Base-by-base conservation (phyloP, 2,329 filamentous ascomycete genomes). In the Dactylellina drechsleri region DNA sequence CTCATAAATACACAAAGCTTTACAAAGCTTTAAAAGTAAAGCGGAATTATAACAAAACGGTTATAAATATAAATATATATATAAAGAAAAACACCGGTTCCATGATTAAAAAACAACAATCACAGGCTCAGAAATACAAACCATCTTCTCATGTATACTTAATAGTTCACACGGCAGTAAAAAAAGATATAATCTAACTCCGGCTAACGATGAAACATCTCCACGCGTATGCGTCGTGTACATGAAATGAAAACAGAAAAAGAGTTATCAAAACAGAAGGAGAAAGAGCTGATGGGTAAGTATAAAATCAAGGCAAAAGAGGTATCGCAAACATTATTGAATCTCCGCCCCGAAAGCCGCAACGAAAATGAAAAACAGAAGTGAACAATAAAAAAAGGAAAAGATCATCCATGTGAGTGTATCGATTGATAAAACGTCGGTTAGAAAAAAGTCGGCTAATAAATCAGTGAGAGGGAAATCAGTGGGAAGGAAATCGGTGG, bases 181-280 rank as follows among this genome's bases (percentile, higher is more conserved):
- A 66, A 50, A 72, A 52, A 18, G 50, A 67, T n/a, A 62, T 31
- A 54, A 53, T 52, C 41, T 18, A 66, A 74, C 70, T 74, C 70
- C 70, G 61, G 57, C 62, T 66, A 47, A 62, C 68, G 62, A 74
- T 74, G 68, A 74, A 57, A 57, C 60, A 54, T 61, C 56, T 41
- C 36, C 66, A 53, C 36, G 59, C 47, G 66, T 56, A 62, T 61
- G 67, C 68, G 57, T 73, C 53, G 47, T 73, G 43, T n/a, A 18
- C 13, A 36, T 36, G 6, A 36, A 36, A 36, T 2, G 2, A 10
- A 36, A 36, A 23, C 5, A n/a, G 16, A 47, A 40, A 26, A 43
- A 52, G 23, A 12, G 43, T 23, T 23, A 23, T 23, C 2, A 53
- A 72, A 47, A 41, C 5, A 26, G 52, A 47, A 57, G 20, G 43